phyloP scores from a whole-genome alignment of 2,329 filamentous ascomycete species.

The Fusarium dlaminii region DNA sequence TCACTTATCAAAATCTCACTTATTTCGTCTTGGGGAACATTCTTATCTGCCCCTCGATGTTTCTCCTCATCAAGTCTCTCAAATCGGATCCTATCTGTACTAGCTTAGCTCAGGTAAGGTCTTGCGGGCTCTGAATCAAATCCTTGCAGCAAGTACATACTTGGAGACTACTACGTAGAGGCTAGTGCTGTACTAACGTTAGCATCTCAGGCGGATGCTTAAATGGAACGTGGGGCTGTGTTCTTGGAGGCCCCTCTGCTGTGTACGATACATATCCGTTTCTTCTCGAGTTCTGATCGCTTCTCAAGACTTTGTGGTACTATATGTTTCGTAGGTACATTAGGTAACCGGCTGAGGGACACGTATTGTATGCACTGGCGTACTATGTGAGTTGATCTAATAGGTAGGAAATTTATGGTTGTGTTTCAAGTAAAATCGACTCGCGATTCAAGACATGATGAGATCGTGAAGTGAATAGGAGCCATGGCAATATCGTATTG shows the following conservation, averaged over 20 bases:
- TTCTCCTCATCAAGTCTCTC: neutral
- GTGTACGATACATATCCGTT: neutral
- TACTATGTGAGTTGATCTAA: neutral
- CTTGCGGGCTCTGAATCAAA: neutral
- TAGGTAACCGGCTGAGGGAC: neutral
- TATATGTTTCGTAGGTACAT: neutral
- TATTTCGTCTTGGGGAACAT: neutral
- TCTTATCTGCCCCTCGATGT: neutral
- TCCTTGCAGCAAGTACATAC: neutral
- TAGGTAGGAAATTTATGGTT: neutral
- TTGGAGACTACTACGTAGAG: neutral
- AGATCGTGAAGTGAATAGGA: neutral
- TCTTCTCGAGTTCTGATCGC: neutral
- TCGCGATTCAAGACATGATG: neutral
- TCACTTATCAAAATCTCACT: neutral
- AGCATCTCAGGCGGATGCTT: neutral
- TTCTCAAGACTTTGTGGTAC: neutral
- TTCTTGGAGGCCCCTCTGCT: neutral
- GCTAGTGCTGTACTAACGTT: neutral
- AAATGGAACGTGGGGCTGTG: slow-evolving; percentile 19
- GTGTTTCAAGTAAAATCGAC: neutral
- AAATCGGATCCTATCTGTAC: neutral
- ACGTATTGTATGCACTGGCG: neutral
- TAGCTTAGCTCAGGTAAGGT: slow-evolving; percentile 5
- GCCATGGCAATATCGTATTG: neutral